A percentile compares a stretch with the other conserved stretches of the same genome.
Evolutionary conservation across 2,329 filamentous ascomycete genomes (phyloP).

Genomic region (Aspergillus sp.): DNA sequence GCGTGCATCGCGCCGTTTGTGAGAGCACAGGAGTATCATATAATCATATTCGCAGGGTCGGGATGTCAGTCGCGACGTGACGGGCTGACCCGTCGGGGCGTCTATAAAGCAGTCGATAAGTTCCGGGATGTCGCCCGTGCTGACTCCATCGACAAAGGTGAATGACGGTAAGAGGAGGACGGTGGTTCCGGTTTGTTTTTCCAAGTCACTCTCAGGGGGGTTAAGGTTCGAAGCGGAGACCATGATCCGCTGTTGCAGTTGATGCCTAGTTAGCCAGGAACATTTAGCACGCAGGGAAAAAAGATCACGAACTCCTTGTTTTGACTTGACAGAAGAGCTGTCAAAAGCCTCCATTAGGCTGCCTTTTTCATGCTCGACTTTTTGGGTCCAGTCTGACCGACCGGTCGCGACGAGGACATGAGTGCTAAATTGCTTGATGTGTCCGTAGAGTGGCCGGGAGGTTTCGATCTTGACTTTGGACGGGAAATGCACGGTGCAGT

Average conservation of each 20-base stretch:
- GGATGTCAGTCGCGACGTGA: constrained; percentile 38
- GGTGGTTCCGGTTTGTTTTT: constrained; percentile 53
- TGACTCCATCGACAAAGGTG: constrained; percentile 73
- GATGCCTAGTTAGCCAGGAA: background rate
- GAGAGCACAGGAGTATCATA: constrained; percentile 84
- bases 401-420: constrained; percentile 40
- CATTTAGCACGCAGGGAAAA: background rate
- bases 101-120: constrained; percentile 68
- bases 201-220: constrained; percentile 11
- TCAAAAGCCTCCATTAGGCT: constrained; percentile 50
- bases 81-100: constrained; percentile 56
- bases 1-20: constrained; percentile 81
- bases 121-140: constrained; percentile 60
- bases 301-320: constrained; percentile 59
- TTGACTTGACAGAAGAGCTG: constrained; percentile 54
- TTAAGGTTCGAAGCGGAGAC: constrained; percentile 36
- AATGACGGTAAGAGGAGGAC: constrained; percentile 81
- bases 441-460: constrained; percentile 30
- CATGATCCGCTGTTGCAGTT: constrained; percentile 27
- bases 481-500: constrained; percentile 35
- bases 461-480: constrained; percentile 35
- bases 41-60: constrained; percentile 73
- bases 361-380: constrained; percentile 37
- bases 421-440: constrained; percentile 33
- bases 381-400: constrained; percentile 36